phyloP scores from a whole-genome alignment of 2,329 filamentous ascomycete genomes.

The Pestalotiopsis sp. region DNA sequence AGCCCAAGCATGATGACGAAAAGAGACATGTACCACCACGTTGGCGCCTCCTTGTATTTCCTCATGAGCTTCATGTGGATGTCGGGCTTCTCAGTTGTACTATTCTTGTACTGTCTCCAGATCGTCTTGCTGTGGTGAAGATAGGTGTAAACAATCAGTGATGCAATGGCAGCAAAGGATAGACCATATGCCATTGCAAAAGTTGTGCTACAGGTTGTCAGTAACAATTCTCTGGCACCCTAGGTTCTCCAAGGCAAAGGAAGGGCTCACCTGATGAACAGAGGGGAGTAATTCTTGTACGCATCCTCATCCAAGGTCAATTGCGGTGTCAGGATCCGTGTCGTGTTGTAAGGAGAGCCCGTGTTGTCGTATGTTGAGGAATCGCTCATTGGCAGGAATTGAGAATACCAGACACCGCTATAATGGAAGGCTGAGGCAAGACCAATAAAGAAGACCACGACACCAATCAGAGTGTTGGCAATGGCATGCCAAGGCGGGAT shows the following conservation, averaged over 20 bases:
- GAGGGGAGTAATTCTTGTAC: slow-evolving; percentile 68
- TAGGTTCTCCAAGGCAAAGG: neutral
- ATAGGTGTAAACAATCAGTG: slow-evolving; percentile 69
- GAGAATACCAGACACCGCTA: slow-evolving; percentile 64
- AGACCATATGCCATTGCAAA: slow-evolving; percentile 72
- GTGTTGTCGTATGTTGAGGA: slow-evolving; percentile 74
- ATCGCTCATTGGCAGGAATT: slow-evolving; percentile 71
- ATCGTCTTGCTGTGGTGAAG: slow-evolving; percentile 70
- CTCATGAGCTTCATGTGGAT: slow-evolving; percentile 67
- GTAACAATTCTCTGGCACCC: neutral
- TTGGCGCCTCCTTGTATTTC: slow-evolving; percentile 64
- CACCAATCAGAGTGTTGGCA: slow-evolving; percentile 71
- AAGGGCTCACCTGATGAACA: slow-evolving; percentile 58
- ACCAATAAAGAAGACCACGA: slow-evolving; percentile 68
- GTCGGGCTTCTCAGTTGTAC: slow-evolving; percentile 62
- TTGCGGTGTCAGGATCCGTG: slow-evolving; percentile 61
- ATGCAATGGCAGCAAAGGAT: slow-evolving; percentile 72
- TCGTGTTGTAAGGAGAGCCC: slow-evolving; percentile 64
- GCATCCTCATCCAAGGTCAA: slow-evolving; percentile 65
- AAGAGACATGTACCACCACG: slow-evolving; percentile 65
- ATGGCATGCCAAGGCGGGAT: slow-evolving; percentile 76
- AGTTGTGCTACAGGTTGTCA: slow-evolving; percentile 57
- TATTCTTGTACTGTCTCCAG: slow-evolving; percentile 63
- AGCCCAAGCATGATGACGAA: slow-evolving; percentile 57
- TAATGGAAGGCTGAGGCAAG: slow-evolving; percentile 65